Evolutionary conservation across 2,329 filamentous ascomycete genomes (phyloP).

Genomic region (Penicillium polonicum): DNA sequence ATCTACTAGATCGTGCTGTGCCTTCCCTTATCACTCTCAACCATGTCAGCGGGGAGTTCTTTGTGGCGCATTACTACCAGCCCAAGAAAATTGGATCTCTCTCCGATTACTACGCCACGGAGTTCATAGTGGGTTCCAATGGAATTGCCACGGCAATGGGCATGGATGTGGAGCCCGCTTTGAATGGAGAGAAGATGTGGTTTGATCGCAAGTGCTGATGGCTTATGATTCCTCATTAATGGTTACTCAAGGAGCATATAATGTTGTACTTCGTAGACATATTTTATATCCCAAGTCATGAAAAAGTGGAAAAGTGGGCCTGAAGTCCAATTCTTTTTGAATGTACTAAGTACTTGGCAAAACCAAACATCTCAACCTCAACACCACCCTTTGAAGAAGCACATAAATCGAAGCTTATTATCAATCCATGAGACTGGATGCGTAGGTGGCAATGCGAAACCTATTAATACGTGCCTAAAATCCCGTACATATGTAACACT

Average conservation of each 20-base stretch:
- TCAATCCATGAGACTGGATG: not conserved
- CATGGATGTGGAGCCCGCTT: slow-evolving; percentile 3
- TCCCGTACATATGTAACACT: not conserved
- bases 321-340: not conserved
- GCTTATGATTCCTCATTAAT: not conserved
- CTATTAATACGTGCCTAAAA: not conserved
- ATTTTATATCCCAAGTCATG: not conserved
- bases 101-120: not conserved
- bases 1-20: slow-evolving; percentile 1
- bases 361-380: not conserved
- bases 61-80: slow-evolving; percentile 2
- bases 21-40: not conserved
- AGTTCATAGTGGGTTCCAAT: slow-evolving; percentile 1
- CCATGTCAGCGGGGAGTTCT: slow-evolving; percentile 10
- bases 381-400: not conserved
- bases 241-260: not conserved
- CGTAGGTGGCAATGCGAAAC: not conserved
- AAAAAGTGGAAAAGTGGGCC: not conserved
- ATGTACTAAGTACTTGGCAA: not conserved
- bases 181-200: slow-evolving; percentile 6
- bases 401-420: not conserved
- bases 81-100: slow-evolving; percentile 1
- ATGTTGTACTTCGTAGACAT: not conserved
- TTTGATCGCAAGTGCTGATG: not conserved
- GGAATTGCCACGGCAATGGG: slow-evolving; percentile 1